Conservation (phyloP, 345 rosid genomes). For the Populus nigra region DNA sequence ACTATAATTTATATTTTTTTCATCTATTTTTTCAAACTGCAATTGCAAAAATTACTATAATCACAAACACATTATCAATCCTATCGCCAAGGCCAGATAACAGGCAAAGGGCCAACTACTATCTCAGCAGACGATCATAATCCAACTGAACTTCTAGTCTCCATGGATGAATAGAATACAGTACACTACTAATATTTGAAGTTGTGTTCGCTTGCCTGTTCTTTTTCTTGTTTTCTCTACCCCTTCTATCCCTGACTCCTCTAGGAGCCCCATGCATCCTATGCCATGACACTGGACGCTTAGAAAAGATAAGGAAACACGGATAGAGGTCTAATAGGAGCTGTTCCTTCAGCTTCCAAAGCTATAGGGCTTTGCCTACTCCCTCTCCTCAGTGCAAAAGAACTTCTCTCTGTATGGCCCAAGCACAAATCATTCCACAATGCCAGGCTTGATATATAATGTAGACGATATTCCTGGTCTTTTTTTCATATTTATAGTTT, state of each 20-base stretch:
- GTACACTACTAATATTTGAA: not conserved
- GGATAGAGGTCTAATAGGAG: constrained; percentile 27
- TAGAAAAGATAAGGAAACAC: constrained; percentile 2
- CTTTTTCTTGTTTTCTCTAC: not conserved
- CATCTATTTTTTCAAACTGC: no score
- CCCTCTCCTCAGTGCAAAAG: constrained; percentile 27
- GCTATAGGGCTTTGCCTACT: constrained; percentile 37
- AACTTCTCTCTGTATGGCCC: constrained; percentile 22
- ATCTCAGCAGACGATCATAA: not conserved
- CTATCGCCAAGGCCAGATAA: not conserved
- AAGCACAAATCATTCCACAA: constrained; percentile 21
- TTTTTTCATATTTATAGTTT: not conserved
- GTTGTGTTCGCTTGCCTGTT: not conserved
- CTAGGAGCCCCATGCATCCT: not conserved
- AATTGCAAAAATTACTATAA: no score
- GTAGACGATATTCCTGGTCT: constrained; percentile 12
- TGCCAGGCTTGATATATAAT: constrained; percentile 21
- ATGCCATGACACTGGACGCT: not conserved
- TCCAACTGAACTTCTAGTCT: not conserved
- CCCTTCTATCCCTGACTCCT: not conserved
- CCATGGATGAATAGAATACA: not conserved
- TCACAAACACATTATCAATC: not conserved
- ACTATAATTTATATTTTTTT: no score
- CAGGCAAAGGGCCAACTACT: not conserved
- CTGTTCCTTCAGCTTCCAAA: constrained; percentile 32